phyloP scores from a whole-genome alignment of 768 basidiomycete genomes.

The Butyriboletus loyo region DNA sequence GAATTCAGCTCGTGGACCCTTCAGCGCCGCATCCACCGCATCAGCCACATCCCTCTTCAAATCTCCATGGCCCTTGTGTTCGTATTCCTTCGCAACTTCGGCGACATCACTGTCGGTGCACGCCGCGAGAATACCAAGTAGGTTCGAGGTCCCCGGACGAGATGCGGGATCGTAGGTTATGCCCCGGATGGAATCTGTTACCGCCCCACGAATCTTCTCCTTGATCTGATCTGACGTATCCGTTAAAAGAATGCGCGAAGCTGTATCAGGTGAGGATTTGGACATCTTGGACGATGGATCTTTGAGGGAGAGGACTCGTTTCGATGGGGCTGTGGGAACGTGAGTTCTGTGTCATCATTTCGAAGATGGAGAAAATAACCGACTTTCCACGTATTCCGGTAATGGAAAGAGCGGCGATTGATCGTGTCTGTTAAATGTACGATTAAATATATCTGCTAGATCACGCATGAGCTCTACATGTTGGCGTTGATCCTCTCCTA shows the following conservation, averaged over 20 bases:
- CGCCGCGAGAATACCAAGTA: slow-evolving; percentile 76
- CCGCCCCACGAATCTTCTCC: slow-evolving; percentile 72
- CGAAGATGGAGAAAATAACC: slow-evolving; percentile 24
- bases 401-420: slow-evolving; percentile 60
- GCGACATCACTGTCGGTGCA: slow-evolving; percentile 51
- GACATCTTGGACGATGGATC: slow-evolving; percentile 93
- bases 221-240: slow-evolving; percentile 61
- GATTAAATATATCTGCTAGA: slow-evolving; percentile 80
- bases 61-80: slow-evolving; percentile 54
- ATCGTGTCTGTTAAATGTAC: slow-evolving; percentile 46
- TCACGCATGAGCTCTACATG: slow-evolving; percentile 89
- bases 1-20: slow-evolving; percentile 66
- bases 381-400: slow-evolving; percentile 73
- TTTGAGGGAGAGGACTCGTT: slow-evolving; percentile 80
- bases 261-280: slow-evolving; percentile 76
- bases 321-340: slow-evolving; percentile 58
- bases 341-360: not conserved
- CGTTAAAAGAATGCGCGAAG: slow-evolving; percentile 84
- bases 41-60: slow-evolving; percentile 77
- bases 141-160: slow-evolving; percentile 84
- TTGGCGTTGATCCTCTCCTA: slow-evolving; percentile 95
- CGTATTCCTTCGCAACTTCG: slow-evolving; percentile 49
- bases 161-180: slow-evolving; percentile 76
- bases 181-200: slow-evolving; percentile 76
- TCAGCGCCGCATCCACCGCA: slow-evolving; percentile 66